Evolutionary conservation across 805 yeast genomes (phyloP).

Genomic region (Clavispora fructus): DNA sequence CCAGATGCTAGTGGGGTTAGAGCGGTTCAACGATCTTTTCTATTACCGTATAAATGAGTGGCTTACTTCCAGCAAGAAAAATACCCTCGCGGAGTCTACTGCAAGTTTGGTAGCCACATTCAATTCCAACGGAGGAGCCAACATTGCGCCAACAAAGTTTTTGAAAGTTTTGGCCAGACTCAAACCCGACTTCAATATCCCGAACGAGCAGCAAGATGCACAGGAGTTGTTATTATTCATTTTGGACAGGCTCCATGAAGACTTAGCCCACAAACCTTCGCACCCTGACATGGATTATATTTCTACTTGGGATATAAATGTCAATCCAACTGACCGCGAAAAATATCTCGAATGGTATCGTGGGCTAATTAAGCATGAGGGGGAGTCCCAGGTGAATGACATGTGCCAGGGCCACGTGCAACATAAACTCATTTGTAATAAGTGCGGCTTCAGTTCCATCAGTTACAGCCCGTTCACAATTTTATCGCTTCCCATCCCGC

Average conservation of each 20-base stretch:
- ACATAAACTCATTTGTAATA: constrained; percentile 54
- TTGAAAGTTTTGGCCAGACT: constrained; percentile 45
- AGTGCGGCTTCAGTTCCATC: constrained; percentile 57
- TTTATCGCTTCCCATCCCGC: constrained; percentile 58
- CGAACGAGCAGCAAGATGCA: constrained; percentile 76
- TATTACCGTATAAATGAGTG: not conserved
- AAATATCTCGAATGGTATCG: constrained; percentile 64
- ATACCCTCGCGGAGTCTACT: constrained; percentile 43
- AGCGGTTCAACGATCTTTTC: constrained; percentile 46
- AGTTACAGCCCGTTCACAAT: constrained; percentile 60
- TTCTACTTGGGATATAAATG: constrained; percentile 27
- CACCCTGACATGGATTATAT: constrained; percentile 18
- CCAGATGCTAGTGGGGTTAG: constrained; percentile 60
- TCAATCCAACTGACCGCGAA: constrained; percentile 29
- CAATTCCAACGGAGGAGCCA: constrained; percentile 51
- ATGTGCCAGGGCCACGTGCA: constrained; percentile 72
- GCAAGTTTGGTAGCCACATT: constrained; percentile 54
- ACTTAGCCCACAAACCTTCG: constrained; percentile 35
- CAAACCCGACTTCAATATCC: constrained; percentile 65
- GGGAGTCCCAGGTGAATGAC: constrained; percentile 61
- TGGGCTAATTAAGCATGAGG: constrained; percentile 46
- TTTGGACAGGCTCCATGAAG: constrained; percentile 66
- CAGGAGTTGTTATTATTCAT: constrained; percentile 68
- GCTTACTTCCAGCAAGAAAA: constrained; percentile 20
- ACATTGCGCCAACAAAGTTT: constrained; percentile 63